Conservation (phyloP, 768 basidiomycete species). For the Russula virescens region DNA sequence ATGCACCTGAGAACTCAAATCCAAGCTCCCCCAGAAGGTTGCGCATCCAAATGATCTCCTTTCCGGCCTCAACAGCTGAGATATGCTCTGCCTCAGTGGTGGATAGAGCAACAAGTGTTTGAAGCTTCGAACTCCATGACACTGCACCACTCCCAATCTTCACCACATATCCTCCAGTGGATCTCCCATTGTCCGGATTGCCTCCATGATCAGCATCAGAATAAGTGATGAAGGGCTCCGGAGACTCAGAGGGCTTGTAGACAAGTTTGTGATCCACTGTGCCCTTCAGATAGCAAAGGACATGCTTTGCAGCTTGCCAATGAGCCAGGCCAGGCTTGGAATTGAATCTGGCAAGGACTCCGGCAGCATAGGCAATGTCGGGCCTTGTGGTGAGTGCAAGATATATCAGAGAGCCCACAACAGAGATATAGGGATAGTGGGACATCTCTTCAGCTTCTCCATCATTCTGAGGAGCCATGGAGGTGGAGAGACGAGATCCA, state of each 20-base stretch:
- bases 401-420: too few species aligned
- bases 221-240: not conserved
- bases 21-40: too few species aligned
- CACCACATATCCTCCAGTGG: not conserved
- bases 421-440: not conserved
- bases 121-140: not conserved
- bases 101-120: not conserved
- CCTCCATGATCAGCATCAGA: conserved; percentile 15
- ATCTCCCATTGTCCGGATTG: conserved; percentile 14
- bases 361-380: not conserved
- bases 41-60: too few species aligned
- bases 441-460: not conserved
- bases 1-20: too few species aligned
- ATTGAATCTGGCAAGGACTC: conserved; percentile 4
- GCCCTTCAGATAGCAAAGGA: too few species aligned
- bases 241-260: not conserved
- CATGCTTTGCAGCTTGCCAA: not conserved
- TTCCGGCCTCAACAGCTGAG: too few species aligned
- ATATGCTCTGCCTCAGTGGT: not conserved
- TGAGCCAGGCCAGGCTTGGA: not conserved
- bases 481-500: not conserved
- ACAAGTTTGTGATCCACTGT: not conserved
- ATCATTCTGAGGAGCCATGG: not conserved
- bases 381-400: not conserved
- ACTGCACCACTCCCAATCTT: not conserved